Evolutionary conservation across 176 grass and related monocot genomes (phyloP), one percentile per base, ranked within the genome.

Genomic region (Avena insularis): DNA sequence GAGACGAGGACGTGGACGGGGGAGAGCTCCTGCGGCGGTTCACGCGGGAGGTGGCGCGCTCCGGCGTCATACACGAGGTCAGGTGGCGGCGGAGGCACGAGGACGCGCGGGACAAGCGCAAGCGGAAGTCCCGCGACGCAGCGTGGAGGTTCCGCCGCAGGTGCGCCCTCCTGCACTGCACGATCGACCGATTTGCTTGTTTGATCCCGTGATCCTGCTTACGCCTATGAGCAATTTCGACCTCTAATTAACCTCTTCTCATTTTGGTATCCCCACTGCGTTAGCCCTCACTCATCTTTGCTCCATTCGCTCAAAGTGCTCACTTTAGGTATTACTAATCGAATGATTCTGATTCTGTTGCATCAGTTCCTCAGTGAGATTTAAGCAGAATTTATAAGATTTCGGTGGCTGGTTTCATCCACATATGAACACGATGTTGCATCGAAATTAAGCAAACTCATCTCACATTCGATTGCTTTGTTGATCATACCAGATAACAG

Each of bases 31-130:
- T 97, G 9, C 68, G 77, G 79, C 25, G 55, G 84, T 92, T 97
- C 64, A 77, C 35, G 70, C 48, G 90, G 55, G 86, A 94, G 83
- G 90, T 93, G 38, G 45, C 72, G 12, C 90, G 82, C 12, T 80
- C 75, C 23, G 88, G 95, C 20, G 63, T 97, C 84, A 66, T 91
- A 75, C 86, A 90, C 92, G 95, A 97, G 90, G 63, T 91, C 64
- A 88, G 79, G 86, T 56, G 92, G 70, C 86, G 95, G 33, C 73
- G 92, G 36, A 74, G 90, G 82, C 88, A 83, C 77, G 92, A 97
- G 92, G 87, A 92, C 77, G 75, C 72, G 35, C 82, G 81, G 55
- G 95, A 97, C 67, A 89, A 79, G 90, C 70, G 31, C 81, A 97
- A 91, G 74, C 81, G 95, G 67, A 97, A 94, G 84, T 71, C 60